These are phyloP conservation scores for Fagopyrum esculentum DNA, from an alignment of 148 eudicot genomes.

Conservation along the genomic window DNA sequence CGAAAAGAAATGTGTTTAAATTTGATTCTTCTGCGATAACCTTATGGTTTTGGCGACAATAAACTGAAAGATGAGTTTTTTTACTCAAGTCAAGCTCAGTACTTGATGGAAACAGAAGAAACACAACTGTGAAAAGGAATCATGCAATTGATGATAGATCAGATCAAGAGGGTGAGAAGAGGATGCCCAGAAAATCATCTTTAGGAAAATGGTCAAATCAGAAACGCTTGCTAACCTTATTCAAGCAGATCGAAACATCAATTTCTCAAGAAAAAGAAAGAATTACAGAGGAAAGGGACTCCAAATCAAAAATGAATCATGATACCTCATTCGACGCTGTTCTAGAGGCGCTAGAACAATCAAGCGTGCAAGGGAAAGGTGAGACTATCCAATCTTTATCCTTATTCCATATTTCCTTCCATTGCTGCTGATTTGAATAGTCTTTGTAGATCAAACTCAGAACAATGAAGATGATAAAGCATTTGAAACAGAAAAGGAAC, in stretches of 20 bases:
- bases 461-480: conserved; percentile 17
- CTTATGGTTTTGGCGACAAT: conserved; percentile 9
- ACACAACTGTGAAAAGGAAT: conserved; percentile 9
- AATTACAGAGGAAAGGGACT: conserved; percentile 18
- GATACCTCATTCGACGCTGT: conserved; percentile 35
- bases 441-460: not conserved
- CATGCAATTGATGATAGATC: conserved; percentile 16
- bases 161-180: conserved; percentile 18
- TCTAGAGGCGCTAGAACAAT: conserved; percentile 38
- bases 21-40: not conserved
- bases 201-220: conserved; percentile 27
- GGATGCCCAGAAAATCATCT: not conserved
- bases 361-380: conserved; percentile 23
- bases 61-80: conserved; percentile 42
- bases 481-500: conserved; percentile 19
- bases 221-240: conserved; percentile 44
- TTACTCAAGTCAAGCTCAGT: conserved; percentile 13
- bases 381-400: not conserved
- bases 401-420: not conserved
- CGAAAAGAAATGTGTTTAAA: not conserved
- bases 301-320: conserved; percentile 21
- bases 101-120: conserved; percentile 18
- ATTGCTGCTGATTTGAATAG: not conserved
- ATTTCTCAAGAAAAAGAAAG: conserved; percentile 33
- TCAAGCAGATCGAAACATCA: conserved; percentile 41